These are phyloP conservation scores for Sclerotinia trifoliorum DNA, from an alignment of 2,329 filamentous ascomycete species.

Conservation along the genomic window DNA sequence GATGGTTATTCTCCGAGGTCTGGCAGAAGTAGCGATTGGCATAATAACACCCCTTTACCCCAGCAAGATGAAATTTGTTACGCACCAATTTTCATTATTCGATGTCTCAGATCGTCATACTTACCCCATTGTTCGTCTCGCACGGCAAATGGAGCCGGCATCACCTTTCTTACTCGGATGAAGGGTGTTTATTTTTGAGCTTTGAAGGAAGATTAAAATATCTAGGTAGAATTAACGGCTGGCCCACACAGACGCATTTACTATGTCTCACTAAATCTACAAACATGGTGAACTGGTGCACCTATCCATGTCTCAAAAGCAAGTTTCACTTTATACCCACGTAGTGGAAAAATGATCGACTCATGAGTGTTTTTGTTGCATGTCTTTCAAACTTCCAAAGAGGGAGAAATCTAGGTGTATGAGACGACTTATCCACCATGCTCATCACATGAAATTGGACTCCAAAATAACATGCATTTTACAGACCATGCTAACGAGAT, in stretches of 20 bases:
- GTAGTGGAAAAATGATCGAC: background rate
- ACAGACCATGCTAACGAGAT: background rate
- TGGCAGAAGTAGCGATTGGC: background rate
- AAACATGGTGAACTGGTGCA: background rate
- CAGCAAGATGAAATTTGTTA: too few species aligned
- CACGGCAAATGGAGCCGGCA: background rate
- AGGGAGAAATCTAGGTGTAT: background rate
- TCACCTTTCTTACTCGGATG: background rate
- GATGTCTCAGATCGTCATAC: background rate
- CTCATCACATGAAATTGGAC: background rate
- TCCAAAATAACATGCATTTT: background rate
- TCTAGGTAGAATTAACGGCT: background rate
- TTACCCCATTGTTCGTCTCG: background rate
- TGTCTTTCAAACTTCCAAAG: background rate
- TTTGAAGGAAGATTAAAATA: background rate
- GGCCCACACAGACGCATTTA: background rate
- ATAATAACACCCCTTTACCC: background rate
- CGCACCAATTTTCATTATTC: background rate
- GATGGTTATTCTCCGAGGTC: background rate
- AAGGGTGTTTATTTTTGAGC: background rate
- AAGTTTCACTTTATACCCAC: background rate
- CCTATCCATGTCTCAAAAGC: background rate
- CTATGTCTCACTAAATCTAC: background rate
- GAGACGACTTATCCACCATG: background rate
- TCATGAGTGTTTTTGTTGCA: background rate